phyloP scores from a whole-genome alignment of 495 filamentous ascomycete species.

The Penicillium canariense region DNA sequence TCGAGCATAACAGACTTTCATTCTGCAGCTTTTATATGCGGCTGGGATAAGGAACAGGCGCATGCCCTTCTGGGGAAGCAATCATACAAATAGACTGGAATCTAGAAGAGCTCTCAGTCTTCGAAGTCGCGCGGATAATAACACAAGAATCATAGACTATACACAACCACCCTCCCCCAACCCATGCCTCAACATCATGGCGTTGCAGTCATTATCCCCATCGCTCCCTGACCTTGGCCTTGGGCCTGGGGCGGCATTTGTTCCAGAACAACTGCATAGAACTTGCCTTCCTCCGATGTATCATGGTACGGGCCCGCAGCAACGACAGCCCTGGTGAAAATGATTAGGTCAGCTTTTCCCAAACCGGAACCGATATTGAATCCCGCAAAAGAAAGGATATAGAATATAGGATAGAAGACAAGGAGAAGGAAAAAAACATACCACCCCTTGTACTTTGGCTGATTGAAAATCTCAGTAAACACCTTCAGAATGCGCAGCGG shows the following conservation, averaged over 20 bases:
- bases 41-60: no score
- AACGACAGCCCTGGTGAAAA: slow-evolving; percentile 32
- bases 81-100: background rate
- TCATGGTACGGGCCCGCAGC: slow-evolving; percentile 43
- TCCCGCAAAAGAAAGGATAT: slow-evolving; percentile 1
- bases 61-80: no score
- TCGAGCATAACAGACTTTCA: no score
- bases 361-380: background rate
- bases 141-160: background rate
- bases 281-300: slow-evolving; percentile 40
- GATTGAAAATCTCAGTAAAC: slow-evolving; percentile 48
- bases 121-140: background rate
- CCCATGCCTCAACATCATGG: slow-evolving; percentile 4
- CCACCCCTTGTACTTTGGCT: slow-evolving; percentile 47
- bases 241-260: slow-evolving; percentile 15
- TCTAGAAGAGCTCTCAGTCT: background rate
- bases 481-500: slow-evolving; percentile 37
- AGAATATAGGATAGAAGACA: slow-evolving; percentile 1
- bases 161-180: background rate
- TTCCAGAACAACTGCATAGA: slow-evolving; percentile 45
- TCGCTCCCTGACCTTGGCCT: background rate
- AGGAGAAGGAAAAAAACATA: slow-evolving; percentile 24
- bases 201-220: slow-evolving; percentile 10
- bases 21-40: no score
- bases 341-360: background rate